Conservation (phyloP, 257 asterid species). For the Nicotiana knightiana region DNA sequence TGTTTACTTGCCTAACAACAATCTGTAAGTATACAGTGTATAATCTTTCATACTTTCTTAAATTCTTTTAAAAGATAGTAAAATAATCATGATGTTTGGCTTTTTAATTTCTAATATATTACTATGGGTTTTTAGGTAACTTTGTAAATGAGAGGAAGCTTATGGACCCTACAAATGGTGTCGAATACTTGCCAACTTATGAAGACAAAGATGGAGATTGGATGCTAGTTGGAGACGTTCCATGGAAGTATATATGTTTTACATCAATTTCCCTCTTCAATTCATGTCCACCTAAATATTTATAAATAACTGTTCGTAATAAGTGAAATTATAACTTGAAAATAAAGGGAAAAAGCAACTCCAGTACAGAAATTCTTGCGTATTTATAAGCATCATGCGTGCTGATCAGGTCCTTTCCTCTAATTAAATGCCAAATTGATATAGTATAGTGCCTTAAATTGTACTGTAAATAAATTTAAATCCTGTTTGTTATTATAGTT, state of each 20-base stretch:
- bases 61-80: background rate
- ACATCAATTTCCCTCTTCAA: background rate
- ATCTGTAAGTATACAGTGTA: slow-evolving; percentile 30
- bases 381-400: too few relatives aligned
- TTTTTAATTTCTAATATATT: background rate
- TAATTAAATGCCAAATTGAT: too few relatives aligned
- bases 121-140: slow-evolving; percentile 23
- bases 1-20: slow-evolving; percentile 50
- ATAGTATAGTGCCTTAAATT: too few relatives aligned
- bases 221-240: slow-evolving; percentile 90
- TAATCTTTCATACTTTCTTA: background rate
- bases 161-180: slow-evolving; percentile 49
- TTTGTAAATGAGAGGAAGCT: slow-evolving; percentile 46
- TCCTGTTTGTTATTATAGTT: background rate
- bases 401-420: too few relatives aligned
- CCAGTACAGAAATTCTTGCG: background rate
- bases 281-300: background rate
- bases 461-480: background rate
- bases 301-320: too few relatives aligned
- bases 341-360: background rate
- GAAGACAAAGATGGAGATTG: slow-evolving; percentile 86
- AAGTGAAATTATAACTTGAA: background rate
- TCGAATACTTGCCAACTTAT: slow-evolving; percentile 63
- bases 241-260: slow-evolving; percentile 61
- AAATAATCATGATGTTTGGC: background rate